Evolutionary conservation across 2,329 filamentous ascomycete species (phyloP).

Genomic region (Chalaropsis thielavioides): DNA sequence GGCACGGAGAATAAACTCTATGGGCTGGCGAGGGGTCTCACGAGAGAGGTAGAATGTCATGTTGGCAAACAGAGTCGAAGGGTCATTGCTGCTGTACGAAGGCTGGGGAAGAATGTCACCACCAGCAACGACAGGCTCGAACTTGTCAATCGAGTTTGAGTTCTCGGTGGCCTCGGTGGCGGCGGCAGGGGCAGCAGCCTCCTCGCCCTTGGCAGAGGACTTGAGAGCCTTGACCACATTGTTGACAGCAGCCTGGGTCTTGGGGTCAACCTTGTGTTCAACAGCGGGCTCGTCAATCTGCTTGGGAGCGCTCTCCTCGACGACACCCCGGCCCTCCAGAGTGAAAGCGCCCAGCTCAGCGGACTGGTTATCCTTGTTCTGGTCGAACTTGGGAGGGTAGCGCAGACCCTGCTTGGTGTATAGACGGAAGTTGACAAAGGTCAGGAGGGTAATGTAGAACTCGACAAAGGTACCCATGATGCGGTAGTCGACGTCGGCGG

Average conservation of each 20-base stretch:
- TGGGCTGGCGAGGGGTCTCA: constrained; percentile 75
- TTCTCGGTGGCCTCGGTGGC: constrained; percentile 32
- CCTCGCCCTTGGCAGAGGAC: constrained; percentile 33
- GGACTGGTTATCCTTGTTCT: constrained; percentile 71
- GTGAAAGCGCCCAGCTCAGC: constrained; percentile 86
- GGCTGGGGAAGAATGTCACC: constrained; percentile 81
- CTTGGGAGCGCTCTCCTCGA: constrained; percentile 10
- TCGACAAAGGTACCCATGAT: constrained; percentile 99
- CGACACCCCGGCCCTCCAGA: constrained; percentile 49
- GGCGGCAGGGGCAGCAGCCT: constrained; percentile 28
- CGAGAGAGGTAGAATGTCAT: constrained; percentile 88
- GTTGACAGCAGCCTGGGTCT: constrained; percentile 50
- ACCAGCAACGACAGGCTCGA: constrained; percentile 68
- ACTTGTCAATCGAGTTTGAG: constrained; percentile 68
- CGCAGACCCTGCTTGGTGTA: constrained; percentile 86
- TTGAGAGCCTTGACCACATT: constrained; percentile 56
- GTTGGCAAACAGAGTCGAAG: constrained; percentile 66
- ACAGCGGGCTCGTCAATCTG: constrained; percentile 34
- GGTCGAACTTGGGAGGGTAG: constrained; percentile 90
- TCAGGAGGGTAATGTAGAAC: constrained; percentile 92
- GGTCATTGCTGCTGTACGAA: constrained; percentile 46
- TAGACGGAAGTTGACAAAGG: constrained; percentile 90
- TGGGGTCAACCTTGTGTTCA: constrained; percentile 42
- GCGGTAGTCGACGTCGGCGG: constrained; percentile 89
- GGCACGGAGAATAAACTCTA: constrained; percentile 84